Evolutionary conservation across 108 stramenopile species (phyloP).

Genomic region (Cylindrotheca fusiformis): DNA sequence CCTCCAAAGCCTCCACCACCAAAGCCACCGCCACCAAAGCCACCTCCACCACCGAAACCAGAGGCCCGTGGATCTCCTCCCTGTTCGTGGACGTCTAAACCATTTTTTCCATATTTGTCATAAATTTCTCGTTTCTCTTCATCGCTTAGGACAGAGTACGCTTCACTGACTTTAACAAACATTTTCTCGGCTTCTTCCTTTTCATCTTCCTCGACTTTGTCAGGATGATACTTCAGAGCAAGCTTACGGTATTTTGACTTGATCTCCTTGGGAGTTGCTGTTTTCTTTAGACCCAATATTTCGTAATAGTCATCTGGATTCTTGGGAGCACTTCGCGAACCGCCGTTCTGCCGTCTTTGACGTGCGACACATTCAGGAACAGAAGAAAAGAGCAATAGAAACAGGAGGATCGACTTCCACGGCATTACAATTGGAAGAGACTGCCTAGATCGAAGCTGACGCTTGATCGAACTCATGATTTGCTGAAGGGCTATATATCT

Average conservation of each 20-base stretch:
- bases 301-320: constrained; percentile 43
- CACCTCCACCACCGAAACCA: constrained; percentile 52
- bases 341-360: not conserved
- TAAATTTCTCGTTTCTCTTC: constrained; percentile 82
- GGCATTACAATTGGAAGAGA: too few relatives aligned
- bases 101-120: constrained; percentile 80
- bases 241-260: constrained; percentile 64
- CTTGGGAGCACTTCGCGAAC: not conserved
- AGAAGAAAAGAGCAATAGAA: not conserved
- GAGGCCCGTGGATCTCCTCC: constrained; percentile 69
- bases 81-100: constrained; percentile 63
- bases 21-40: constrained; percentile 32
- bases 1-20: constrained; percentile 31
- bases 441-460: too few relatives aligned
- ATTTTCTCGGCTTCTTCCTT: constrained; percentile 58
- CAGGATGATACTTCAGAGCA: constrained; percentile 71
- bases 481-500: too few relatives aligned
- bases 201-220: constrained; percentile 60
- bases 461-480: too few relatives aligned
- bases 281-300: constrained; percentile 45
- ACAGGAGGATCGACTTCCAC: not conserved
- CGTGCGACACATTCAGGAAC: not conserved
- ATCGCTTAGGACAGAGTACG: constrained; percentile 76
- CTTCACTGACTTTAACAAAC: constrained; percentile 69
- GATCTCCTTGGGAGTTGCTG: constrained; percentile 55